phyloP scores from a whole-genome alignment of 1,139 yeast genomes.

The Candida frijolesensis region DNA sequence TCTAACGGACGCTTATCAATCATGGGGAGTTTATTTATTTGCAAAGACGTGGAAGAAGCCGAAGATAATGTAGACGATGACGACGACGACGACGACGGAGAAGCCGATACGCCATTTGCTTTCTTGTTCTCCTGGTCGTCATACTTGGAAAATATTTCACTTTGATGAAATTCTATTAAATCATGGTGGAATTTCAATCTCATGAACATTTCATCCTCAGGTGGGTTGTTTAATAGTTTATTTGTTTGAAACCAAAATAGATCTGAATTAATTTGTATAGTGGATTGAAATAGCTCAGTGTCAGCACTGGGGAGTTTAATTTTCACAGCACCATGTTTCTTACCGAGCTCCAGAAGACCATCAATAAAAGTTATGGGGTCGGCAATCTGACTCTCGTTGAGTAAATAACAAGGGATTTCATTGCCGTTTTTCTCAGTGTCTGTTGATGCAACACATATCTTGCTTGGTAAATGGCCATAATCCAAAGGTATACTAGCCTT shows the following conservation, averaged over 20 bases:
- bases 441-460: slow-evolving; percentile 20
- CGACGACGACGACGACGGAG: neutral
- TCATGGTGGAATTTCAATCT: slow-evolving; percentile 35
- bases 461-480: slow-evolving; percentile 32
- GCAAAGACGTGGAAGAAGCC: slow-evolving; percentile 4
- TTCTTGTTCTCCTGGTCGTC: slow-evolving; percentile 8
- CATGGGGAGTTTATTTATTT: slow-evolving; percentile 42
- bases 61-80: neutral
- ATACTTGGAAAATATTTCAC: slow-evolving; percentile 12
- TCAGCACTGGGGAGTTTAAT: slow-evolving; percentile 55
- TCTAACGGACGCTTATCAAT: slow-evolving; percentile 61
- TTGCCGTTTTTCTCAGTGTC: slow-evolving; percentile 9
- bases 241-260: slow-evolving; percentile 19
- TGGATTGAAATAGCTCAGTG: slow-evolving; percentile 23
- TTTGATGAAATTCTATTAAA: slow-evolving; percentile 22
- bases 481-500: slow-evolving; percentile 43
- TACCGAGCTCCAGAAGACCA: slow-evolving; percentile 45
- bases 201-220: slow-evolving; percentile 29
- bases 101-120: neutral
- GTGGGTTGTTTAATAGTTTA: slow-evolving; percentile 27
- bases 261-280: slow-evolving; percentile 17
- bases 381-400: slow-evolving; percentile 40
- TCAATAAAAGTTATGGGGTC: slow-evolving; percentile 59
- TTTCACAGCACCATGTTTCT: slow-evolving; percentile 71
- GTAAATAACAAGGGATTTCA: slow-evolving; percentile 51